Percentiles rank a stretch among this genome's conserved stretches.
These are phyloP conservation scores for Penicillium alfredii DNA, from an alignment of 495 filamentous ascomycete genomes.

Conservation along the genomic window DNA sequence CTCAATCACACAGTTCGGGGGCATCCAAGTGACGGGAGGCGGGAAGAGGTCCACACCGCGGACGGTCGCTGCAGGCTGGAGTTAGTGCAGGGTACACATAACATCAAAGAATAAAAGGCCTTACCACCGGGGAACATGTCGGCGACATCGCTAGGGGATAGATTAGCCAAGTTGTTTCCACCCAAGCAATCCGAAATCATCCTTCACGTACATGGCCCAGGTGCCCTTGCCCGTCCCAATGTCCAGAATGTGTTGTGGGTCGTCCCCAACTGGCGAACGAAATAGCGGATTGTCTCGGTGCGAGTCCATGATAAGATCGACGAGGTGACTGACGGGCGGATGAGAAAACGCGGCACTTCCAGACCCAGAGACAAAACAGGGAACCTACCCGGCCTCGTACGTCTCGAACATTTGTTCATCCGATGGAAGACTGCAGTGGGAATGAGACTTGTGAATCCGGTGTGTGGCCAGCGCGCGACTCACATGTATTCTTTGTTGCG, in stretches of 20 bases:
- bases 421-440: constrained; percentile 7
- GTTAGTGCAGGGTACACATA: too few relatives aligned
- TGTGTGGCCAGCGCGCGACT: neutral
- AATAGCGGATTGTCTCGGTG: constrained; percentile 16
- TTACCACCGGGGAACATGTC: constrained; percentile 16
- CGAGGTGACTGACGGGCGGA: constrained; percentile 8
- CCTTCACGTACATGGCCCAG: constrained; percentile 18
- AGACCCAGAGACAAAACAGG: neutral
- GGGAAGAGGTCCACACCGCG: constrained; percentile 22
- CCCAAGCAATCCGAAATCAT: neutral
- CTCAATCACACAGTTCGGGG: constrained; percentile 28
- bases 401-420: constrained; percentile 17
- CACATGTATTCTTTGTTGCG: constrained; percentile 13
- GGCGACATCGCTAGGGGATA: constrained; percentile 13
- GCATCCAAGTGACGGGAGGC: constrained; percentile 20
- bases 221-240: constrained; percentile 19
- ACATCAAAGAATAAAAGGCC: neutral
- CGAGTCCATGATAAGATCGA: constrained; percentile 14
- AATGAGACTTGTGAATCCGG: neutral
- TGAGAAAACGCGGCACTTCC: neutral
- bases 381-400: constrained; percentile 16
- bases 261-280: constrained; percentile 8
- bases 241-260: constrained; percentile 13
- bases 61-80: constrained; percentile 12
- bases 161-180: constrained; percentile 1